Base-by-base conservation (phyloP, 2,329 filamentous ascomycete species). In the Amauroascus niger region DNA sequence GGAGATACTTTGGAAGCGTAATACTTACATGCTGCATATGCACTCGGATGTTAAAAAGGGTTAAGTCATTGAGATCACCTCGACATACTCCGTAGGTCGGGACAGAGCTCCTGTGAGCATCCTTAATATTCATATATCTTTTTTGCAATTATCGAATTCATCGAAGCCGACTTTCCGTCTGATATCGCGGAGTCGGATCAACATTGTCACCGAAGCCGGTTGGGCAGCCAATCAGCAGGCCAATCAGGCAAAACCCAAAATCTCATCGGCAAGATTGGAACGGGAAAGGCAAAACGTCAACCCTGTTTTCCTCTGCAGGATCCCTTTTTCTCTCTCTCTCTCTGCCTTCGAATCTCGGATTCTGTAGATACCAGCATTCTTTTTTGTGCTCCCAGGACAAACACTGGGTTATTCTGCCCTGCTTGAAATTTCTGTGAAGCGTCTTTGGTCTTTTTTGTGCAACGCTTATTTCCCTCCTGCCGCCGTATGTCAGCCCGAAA, bases 401-500 rank as follows among this genome's bases (percentile, higher is more conserved):
- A 24, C 18, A 18, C 13, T 22, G 20, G 5, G 39, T 13, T 24
- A 11, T 22, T 24, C 18, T 11, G 18, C 2, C 2, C 7, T 11
- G 18, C 3, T 41, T 41, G 16, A n/a, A n/a, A n/a, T n/a, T 18
- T 6, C 16, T 45, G 18, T 6, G 30, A 16, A 7, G 45, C 14
- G 35, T 22, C 28, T 43, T n/a, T 2, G 33, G 32, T 6, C 11
- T 7, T 2, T 40, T 6, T 43, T 50, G 18, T 41, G 35, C 26
- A 32, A 20, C 40, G 11, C 14, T 9, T 35, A 24, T 28, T 8
- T 6, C 14, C 3, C 26, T 9, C 39, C 32, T 28, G 48, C 49
- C 50, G 44, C 33, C 53, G 53, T 41, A 52, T 40, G 49, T 47
- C 55, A 53, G 49, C 50, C 16, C 44, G 57, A 67, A 41, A 72